Base-by-base conservation (phyloP, 164 flowering plant species). In the Malania oleifera region DNA sequence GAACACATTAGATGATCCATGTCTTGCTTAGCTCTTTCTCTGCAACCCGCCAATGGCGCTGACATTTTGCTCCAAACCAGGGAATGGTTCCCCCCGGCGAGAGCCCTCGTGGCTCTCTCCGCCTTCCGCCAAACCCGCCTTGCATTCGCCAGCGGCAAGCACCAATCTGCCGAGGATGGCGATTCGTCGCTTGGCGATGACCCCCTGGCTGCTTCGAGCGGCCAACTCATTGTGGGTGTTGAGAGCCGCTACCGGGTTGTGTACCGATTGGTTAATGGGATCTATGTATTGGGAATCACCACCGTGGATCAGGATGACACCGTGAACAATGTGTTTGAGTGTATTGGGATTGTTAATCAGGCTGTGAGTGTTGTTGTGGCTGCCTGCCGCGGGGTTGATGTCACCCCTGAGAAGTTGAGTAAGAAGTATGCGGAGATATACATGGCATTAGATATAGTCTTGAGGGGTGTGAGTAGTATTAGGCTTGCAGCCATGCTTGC, bases 301-400 rank as follows among this genome's bases (percentile, higher is more conserved):
- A 84, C 86, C 3, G 84, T 80, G 8, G 92, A 81, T 63, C 70
- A 68, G 18, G 84, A 85, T 69, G 72, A 71, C 49, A 44, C 61
- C 2, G 52, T 84, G 55, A 86, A 77, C 56, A 85, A 93, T 59
- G 97, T 93, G 41, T 89, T 93, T 60, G 96, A 93, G 66, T 89
- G 97, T 67, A 93, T 93, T 62, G 64, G 80, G 47, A 77, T 83
- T 52, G 97, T 93, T 7, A 93, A 93, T 49, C 99, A 93, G 59
- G 96, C 96, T 0, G 97, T 93, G 5, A 79, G 85, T 38, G 95
- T 93, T 13, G 55, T 93, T 10, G 92, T 90, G 12, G 79, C 96
- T 1, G 99, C 99, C 8, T 90, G 97, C 51, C 87, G 99, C 4
- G 99, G 99, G 3, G 97, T 93, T 0, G 97, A 88, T 64, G 97